Evolutionary conservation across 2,329 filamentous ascomycete genomes (phyloP).

Genomic region (Uncinocarpus reesii): DNA sequence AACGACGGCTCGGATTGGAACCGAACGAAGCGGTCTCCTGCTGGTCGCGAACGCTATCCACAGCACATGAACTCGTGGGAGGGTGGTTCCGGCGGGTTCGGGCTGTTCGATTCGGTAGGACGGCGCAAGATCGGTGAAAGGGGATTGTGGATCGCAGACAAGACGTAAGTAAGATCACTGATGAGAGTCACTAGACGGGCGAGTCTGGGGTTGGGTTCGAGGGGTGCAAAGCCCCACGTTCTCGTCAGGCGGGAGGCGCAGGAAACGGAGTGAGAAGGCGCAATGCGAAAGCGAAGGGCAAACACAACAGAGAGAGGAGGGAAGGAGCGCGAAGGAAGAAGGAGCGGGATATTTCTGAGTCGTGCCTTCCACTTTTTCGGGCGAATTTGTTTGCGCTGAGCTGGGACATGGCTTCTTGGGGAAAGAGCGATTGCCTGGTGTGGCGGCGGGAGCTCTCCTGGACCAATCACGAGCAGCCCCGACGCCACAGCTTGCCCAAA

Average conservation of each 20-base stretch:
- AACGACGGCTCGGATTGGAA: background rate
- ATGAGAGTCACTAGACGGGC: too few species aligned
- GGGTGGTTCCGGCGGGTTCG: too few species aligned
- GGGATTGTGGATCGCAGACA: too few species aligned
- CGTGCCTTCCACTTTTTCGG: background rate
- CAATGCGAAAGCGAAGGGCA: background rate
- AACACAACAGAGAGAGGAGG: background rate
- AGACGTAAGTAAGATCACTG: too few species aligned
- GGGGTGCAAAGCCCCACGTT: too few species aligned
- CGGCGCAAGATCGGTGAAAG: too few species aligned
- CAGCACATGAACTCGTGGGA: too few species aligned
- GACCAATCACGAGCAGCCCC: background rate
- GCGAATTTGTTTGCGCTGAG: constrained; percentile 9
- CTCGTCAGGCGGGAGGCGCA: too few species aligned
- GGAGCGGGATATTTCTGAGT: background rate
- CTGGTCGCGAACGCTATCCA: too few species aligned
- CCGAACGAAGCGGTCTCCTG: background rate
- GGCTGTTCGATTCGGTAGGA: too few species aligned
- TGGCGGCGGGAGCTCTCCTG: constrained; percentile 6
- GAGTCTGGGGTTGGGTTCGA: too few species aligned
- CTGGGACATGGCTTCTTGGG: constrained; percentile 2
- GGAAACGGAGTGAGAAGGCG: background rate
- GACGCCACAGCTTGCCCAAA: background rate
- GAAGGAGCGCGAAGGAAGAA: background rate
- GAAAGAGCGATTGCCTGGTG: background rate